Conservation (phyloP, 208 protist genomes). For the Leishmania martiniquensis region DNA sequence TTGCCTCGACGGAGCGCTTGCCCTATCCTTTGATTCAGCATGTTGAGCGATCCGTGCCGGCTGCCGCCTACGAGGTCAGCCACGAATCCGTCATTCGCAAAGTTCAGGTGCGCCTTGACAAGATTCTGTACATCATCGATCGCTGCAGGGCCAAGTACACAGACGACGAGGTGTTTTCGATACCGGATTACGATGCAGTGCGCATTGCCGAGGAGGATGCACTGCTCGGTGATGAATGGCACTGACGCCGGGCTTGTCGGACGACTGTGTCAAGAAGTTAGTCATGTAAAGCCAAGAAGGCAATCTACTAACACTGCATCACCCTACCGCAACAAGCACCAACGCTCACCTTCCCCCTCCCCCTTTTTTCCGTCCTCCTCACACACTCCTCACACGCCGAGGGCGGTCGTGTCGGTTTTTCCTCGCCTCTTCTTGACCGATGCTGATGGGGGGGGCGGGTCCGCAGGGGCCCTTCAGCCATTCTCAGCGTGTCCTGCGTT, state of each 20-base stretch:
- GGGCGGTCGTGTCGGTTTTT: neutral
- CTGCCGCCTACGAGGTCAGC: constrained; percentile 53
- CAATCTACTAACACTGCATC: too few species aligned
- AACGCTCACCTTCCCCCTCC: neutral
- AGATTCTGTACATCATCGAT: constrained; percentile 60
- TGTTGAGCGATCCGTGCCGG: constrained; percentile 36
- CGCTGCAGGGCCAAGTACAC: constrained; percentile 52
- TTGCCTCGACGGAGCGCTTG: constrained; percentile 3
- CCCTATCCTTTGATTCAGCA: constrained; percentile 43
- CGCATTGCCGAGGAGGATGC: constrained; percentile 64
- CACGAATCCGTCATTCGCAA: constrained; percentile 48
- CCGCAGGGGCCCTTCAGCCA: too few species aligned
- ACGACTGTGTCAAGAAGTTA: too few species aligned
- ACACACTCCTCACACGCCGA: neutral
- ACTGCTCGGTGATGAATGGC: constrained; percentile 36
- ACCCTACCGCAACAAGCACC: too few species aligned
- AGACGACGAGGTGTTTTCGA: constrained; percentile 52
- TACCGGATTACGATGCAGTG: constrained; percentile 68
- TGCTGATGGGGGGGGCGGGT: too few species aligned
- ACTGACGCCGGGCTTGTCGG: neutral
- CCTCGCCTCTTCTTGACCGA: too few species aligned
- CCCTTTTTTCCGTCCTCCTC: neutral
- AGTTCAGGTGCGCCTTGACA: constrained; percentile 66
- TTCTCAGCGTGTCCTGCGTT: too few species aligned
- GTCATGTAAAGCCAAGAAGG: too few species aligned